Conservation (phyloP, 2,329 filamentous ascomycete genomes). For the Ophiostoma novo-ulmi region DNA sequence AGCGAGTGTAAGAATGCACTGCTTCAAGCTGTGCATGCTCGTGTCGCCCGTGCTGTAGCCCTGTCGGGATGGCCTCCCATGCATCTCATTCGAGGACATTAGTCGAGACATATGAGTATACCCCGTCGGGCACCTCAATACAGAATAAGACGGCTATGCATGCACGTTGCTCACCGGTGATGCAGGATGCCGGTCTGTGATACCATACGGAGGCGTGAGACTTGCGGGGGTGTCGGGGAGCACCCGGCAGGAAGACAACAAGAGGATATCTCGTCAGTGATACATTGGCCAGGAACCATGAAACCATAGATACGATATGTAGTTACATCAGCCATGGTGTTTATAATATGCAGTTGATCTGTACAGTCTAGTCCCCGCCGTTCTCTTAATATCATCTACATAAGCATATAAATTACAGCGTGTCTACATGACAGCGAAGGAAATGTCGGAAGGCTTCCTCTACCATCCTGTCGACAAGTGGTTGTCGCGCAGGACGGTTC, state of each 20-base stretch:
- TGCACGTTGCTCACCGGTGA: neutral
- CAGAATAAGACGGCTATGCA: neutral
- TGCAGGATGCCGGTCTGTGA: neutral
- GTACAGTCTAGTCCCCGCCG: no score
- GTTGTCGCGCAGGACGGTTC: conserved; percentile 18
- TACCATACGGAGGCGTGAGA: neutral
- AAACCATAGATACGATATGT: neutral
- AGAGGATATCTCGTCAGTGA: neutral
- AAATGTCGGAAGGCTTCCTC: conserved; percentile 25
- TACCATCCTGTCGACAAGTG: conserved; percentile 19
- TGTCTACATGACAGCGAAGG: no score
- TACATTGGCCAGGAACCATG: neutral
- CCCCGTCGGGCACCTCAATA: neutral
- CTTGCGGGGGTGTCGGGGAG: neutral
- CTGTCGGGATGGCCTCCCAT: neutral
- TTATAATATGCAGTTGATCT: neutral
- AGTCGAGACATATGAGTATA: neutral
- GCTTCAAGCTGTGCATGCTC: neutral
- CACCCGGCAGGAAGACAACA: neutral
- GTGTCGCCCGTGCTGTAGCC: neutral
- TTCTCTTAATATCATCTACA: no score
- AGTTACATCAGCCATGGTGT: no score
- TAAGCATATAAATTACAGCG: no score
- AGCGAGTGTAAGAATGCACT: neutral
- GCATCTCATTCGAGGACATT: neutral